Conservation (phyloP, 179 eudicot species). For the Beta corolliflora region DNA sequence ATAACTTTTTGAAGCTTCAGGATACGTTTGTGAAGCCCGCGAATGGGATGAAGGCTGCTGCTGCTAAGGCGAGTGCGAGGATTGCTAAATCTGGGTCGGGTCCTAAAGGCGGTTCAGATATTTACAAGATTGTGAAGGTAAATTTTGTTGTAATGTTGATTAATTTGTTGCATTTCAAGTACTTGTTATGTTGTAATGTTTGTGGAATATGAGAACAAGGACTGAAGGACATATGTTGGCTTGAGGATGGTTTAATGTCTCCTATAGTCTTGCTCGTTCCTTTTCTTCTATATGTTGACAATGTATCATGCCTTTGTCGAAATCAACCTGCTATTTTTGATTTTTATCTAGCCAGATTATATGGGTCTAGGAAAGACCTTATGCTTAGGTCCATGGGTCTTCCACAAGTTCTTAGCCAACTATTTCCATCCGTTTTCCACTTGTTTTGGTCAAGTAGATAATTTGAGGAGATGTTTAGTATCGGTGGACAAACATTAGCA, state of each 20-base stretch:
- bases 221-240: no score
- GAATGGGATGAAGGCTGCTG: conserved; percentile 52
- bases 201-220: neutral
- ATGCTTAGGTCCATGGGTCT: no score
- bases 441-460: no score
- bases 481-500: neutral
- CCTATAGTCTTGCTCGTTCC: neutral
- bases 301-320: neutral
- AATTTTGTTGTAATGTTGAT: neutral
- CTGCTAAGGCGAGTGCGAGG: conserved; percentile 66
- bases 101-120: conserved; percentile 82
- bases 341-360: neutral
- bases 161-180: neutral
- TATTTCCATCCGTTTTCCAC: no score
- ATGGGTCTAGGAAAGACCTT: no score
- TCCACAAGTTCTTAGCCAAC: no score
- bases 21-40: conserved; percentile 70
- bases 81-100: conserved; percentile 76
- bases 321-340: neutral
- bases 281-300: neutral
- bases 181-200: neutral
- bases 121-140: conserved; percentile 96
- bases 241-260: no score
- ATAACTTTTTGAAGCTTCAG: conserved; percentile 81
- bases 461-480: neutral